These are phyloP conservation scores for Tripterygium wilfordii DNA, from an alignment of 177 flowering plant species.

Conservation along the genomic window DNA sequence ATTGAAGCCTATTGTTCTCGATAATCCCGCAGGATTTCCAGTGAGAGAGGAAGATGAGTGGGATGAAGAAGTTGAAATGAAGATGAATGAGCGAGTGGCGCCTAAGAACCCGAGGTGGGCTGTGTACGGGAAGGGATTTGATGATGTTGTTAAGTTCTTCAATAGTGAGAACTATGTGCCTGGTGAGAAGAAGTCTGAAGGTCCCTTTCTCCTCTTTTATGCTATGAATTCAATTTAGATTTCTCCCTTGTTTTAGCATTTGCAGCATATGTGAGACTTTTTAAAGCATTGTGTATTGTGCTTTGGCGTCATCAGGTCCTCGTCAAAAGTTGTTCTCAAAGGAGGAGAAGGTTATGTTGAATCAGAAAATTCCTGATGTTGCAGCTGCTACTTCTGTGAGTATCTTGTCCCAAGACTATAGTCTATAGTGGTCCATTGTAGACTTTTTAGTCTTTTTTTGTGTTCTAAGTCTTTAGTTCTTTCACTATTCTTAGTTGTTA, in stretches of 20 bases:
- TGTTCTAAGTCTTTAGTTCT: too few species aligned
- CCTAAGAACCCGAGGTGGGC: conserved; percentile 75
- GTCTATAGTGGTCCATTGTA: too few species aligned
- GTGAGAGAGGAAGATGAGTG: conserved; percentile 16
- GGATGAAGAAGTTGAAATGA: conserved; percentile 8
- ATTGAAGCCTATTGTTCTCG: conserved; percentile 59
- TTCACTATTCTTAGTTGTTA: too few species aligned
- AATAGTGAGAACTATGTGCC: conserved; percentile 53
- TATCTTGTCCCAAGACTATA: neutral
- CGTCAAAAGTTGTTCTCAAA: conserved; percentile 42
- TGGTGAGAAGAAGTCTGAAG: conserved; percentile 30
- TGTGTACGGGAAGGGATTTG: conserved; percentile 60
- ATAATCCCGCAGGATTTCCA: conserved; percentile 35
- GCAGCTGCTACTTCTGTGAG: conserved; percentile 74
- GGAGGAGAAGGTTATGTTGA: conserved; percentile 64
- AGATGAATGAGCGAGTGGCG: conserved; percentile 35
- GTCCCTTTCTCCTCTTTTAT: conserved; percentile 9
- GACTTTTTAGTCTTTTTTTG: too few species aligned
- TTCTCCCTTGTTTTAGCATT: too few species aligned
- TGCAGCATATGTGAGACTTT: too few species aligned
- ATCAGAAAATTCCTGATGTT: conserved; percentile 58
- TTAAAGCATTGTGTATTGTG: neutral
- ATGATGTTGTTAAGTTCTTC: conserved; percentile 60
- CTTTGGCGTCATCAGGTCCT: conserved; percentile 15
- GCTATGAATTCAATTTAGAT: too few species aligned